These are phyloP conservation scores for Geotrichum restrictum DNA, from an alignment of 1,139 yeast genomes.

Conservation along the genomic window DNA sequence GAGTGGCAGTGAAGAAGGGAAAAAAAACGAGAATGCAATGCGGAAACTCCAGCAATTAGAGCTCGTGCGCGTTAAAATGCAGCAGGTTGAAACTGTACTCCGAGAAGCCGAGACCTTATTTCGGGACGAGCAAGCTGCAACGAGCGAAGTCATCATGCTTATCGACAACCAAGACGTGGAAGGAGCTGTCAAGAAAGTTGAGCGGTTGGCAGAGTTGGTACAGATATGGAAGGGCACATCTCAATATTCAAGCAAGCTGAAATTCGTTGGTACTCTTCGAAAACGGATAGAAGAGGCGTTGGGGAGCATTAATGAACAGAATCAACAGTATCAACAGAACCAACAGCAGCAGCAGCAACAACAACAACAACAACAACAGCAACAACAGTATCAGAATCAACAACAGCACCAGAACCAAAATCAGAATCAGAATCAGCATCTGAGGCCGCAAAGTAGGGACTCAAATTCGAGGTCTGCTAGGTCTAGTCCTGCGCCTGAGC, in stretches of 20 bases:
- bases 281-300: conserved; percentile 29
- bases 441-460: too few species aligned
- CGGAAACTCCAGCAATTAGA: conserved; percentile 31
- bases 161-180: conserved; percentile 26
- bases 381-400: too few species aligned
- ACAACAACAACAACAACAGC: neutral
- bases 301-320: neutral
- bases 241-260: conserved; percentile 24
- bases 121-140: conserved; percentile 28
- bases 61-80: conserved; percentile 31
- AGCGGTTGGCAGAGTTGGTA: conserved; percentile 26
- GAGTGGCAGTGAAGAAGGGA: neutral
- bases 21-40: conserved; percentile 16
- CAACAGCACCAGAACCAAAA: neutral
- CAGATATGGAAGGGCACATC: conserved; percentile 36
- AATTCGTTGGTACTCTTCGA: conserved; percentile 29
- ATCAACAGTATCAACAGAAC: conserved; percentile 1
- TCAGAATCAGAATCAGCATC: too few species aligned
- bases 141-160: conserved; percentile 24
- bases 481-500: conserved; percentile 5
- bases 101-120: conserved; percentile 29
- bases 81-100: conserved; percentile 32
- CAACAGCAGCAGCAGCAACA: neutral
- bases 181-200: conserved; percentile 28
- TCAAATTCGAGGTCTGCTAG: neutral